Percentiles rank a stretch among this genome's conserved stretches.
Evolutionary conservation across 306 rosid genomes (phyloP).

Genomic region (Begonia fuchsioides): DNA sequence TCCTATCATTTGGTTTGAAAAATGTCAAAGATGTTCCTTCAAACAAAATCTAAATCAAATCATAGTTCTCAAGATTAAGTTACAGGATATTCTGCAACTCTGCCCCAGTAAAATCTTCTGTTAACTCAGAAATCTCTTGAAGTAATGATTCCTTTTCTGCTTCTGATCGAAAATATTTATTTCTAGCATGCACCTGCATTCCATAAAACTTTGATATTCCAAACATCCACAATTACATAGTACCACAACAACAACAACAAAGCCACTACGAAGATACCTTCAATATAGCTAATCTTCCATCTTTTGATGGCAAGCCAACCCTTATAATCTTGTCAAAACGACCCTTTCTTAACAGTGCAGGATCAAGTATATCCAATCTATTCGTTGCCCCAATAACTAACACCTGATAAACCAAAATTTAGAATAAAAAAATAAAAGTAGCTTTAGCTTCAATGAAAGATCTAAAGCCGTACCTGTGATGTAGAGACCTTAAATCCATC

Average conservation of each 20-base stretch:
- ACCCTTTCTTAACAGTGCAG: conserved; percentile 91
- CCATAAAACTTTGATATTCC: conserved; percentile 8
- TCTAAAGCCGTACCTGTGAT: conserved; percentile 42
- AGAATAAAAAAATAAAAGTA: conserved; percentile 11
- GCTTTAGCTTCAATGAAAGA: conserved; percentile 10
- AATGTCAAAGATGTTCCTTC: conserved; percentile 15
- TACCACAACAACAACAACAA: not conserved
- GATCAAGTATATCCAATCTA: conserved; percentile 95
- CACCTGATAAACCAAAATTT: conserved; percentile 51
- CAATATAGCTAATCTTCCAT: conserved; percentile 89
- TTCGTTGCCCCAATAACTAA: conserved; percentile 95
- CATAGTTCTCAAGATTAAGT: conserved; percentile 11
- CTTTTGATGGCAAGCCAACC: conserved; percentile 94
- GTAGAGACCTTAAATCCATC: conserved; percentile 97
- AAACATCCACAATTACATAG: conserved; percentile 1
- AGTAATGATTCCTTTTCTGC: conserved; percentile 65
- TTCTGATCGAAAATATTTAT: conserved; percentile 70
- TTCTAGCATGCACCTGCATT: conserved; percentile 90
- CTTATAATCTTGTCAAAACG: conserved; percentile 97
- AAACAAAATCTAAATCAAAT: conserved; percentile 8
- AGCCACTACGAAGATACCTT: conserved; percentile 34
- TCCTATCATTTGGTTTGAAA: conserved; percentile 41
- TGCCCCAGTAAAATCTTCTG: conserved; percentile 97
- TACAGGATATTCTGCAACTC: conserved; percentile 97
- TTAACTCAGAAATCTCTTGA: conserved; percentile 66